These are phyloP conservation scores for Stipa capillata DNA, from an alignment of 176 grass and related monocot species.

Conservation along the genomic window DNA sequence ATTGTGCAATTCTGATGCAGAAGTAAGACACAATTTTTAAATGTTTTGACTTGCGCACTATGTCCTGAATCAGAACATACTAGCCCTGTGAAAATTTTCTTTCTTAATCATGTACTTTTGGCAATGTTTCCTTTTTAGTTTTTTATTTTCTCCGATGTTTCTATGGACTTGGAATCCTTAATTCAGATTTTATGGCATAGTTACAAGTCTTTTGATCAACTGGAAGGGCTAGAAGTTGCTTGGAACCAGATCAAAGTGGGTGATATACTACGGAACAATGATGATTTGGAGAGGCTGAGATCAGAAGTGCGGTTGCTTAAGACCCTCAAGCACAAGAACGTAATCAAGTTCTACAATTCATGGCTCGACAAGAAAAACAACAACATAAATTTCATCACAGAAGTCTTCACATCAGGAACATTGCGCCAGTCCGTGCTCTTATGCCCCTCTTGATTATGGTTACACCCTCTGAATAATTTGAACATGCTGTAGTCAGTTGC, in stretches of 20 bases:
- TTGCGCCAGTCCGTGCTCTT: slow-evolving; percentile 53
- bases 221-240: slow-evolving; percentile 81
- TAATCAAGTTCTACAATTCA: slow-evolving; percentile 82
- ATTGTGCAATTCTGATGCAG: neutral
- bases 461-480: neutral
- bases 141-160: neutral
- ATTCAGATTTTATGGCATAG: slow-evolving; percentile 31
- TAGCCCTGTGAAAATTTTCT: neutral
- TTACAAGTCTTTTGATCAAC: slow-evolving; percentile 77
- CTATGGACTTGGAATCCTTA: slow-evolving; percentile 33
- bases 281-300: slow-evolving; percentile 60
- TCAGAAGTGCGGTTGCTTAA: slow-evolving; percentile 76
- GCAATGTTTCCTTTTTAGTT: neutral
- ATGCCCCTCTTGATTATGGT: neutral
- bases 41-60: neutral
- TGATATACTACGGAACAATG: slow-evolving; percentile 45
- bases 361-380: slow-evolving; percentile 62
- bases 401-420: slow-evolving; percentile 80
- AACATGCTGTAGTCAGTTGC: neutral
- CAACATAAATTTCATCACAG: slow-evolving; percentile 74
- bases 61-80: neutral
- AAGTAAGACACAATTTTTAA: neutral
- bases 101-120: neutral
- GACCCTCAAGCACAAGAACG: slow-evolving; percentile 77
- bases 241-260: slow-evolving; percentile 77